Percentiles rank a stretch among this genome's conserved stretches.
Evolutionary conservation across 2,329 filamentous ascomycete genomes (phyloP).

Genomic region (Teratosphaeriaceae sp.): DNA sequence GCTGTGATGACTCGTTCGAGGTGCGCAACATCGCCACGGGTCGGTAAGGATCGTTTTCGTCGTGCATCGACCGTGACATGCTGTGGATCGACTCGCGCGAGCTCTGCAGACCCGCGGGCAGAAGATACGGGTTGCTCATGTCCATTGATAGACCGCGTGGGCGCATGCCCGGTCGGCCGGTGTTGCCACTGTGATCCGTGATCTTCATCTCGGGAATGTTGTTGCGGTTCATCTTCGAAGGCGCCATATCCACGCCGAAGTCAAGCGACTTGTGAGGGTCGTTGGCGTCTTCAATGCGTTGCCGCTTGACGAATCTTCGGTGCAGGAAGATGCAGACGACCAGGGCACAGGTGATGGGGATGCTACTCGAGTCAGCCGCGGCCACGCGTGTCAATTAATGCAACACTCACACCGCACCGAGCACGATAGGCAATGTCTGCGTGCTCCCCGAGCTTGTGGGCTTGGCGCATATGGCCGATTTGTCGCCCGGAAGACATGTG

Average conservation of each 20-base stretch:
- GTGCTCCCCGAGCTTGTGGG: conserved; percentile 19
- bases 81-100: conserved; percentile 85
- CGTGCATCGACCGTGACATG: conserved; percentile 66
- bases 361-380: conserved; percentile 42
- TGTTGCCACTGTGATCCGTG: conserved; percentile 33
- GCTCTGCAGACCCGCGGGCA: conserved; percentile 72
- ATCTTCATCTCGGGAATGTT: conserved; percentile 52
- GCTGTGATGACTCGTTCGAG: conserved; percentile 34
- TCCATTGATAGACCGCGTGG: conserved; percentile 52
- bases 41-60: conserved; percentile 85
- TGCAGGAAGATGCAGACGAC: conserved; percentile 70
- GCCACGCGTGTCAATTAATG: neutral
- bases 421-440: conserved; percentile 27
- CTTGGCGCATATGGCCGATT: conserved; percentile 22
- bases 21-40: conserved; percentile 51
- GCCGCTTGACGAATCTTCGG: conserved; percentile 65
- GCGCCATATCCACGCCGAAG: conserved; percentile 64
- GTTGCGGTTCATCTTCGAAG: conserved; percentile 33
- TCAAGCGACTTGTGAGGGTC: conserved; percentile 90
- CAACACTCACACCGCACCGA: conserved; percentile 29
- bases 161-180: conserved; percentile 17
- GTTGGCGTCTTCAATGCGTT: conserved; percentile 68
- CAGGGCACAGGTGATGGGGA: conserved; percentile 64
- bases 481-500: conserved; percentile 20
- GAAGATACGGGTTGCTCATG: conserved; percentile 79